Conservation (phyloP, 306 rosid genomes). For the Pyrus pyrifolia region DNA sequence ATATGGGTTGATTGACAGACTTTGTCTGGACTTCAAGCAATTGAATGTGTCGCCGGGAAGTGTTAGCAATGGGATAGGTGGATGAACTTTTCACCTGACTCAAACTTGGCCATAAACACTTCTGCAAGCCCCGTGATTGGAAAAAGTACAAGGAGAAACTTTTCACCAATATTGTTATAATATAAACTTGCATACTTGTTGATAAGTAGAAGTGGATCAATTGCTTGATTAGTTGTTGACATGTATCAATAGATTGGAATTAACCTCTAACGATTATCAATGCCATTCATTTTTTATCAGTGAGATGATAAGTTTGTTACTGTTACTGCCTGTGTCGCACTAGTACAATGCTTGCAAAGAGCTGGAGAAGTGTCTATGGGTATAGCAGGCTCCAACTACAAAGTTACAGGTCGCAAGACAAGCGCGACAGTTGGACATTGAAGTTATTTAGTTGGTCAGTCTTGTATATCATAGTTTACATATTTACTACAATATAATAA, state of each 20-base stretch:
- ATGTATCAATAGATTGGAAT: background rate
- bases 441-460: too few relatives aligned
- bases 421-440: too few relatives aligned
- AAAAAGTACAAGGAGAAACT: background rate
- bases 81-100: background rate
- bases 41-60: conserved; percentile 31
- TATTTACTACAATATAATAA: too few relatives aligned
- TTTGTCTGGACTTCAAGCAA: conserved; percentile 43
- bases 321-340: background rate
- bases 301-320: too few relatives aligned
- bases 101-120: background rate
- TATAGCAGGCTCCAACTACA: too few relatives aligned
- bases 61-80: conserved; percentile 14
- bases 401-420: too few relatives aligned
- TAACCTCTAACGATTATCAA: background rate
- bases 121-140: background rate
- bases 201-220: conserved; percentile 4
- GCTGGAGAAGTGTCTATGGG: background rate
- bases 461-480: too few relatives aligned
- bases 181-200: background rate
- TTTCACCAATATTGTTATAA: background rate
- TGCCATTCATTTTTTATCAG: too few relatives aligned
- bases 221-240: background rate
- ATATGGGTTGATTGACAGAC: conserved; percentile 49
- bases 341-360: background rate